Base-by-base conservation (phyloP, 495 filamentous ascomycete genomes). In the Lepraria neglecta region DNA sequence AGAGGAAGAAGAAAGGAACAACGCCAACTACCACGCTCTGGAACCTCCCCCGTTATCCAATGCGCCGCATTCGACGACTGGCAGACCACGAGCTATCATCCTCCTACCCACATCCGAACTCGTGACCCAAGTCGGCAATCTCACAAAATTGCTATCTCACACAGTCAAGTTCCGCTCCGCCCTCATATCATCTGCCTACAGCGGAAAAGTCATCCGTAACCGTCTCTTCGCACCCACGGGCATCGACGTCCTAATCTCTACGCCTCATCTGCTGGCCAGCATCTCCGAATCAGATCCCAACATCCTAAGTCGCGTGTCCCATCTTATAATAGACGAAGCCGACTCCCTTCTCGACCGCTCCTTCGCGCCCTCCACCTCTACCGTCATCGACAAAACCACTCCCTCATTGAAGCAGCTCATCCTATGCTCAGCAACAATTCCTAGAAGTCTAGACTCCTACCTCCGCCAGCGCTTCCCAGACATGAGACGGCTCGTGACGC, bases 341-440 rank as follows among this genome's bases (percentile, higher is more conserved):
- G 94, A 98, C 73, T 95, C 91, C 14, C 83, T 98, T 14, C 82
- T 97, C 69, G 95, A 98, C 72, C 87, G 91, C 56, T 90, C 89
- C 35, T 98, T 98, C 77, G 74, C 85, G 3, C 87, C 89, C 2
- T 85, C 85, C 31, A 97, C 95, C 1, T 86, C 83, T 15, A 80
- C 82, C 52, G 86, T 97, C 61, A 81, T 97, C 62, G 87, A 92
- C 68, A 85, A 87, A 64, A 79, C 82, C 4, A 78, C 83, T 3
- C 87, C 90, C 2, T 90, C 89, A 0, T 78, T 97, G 10, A 82
- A 87, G 62, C 90, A 96, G 69, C 79, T 97, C n/a, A 82, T 98
- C 27, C 83, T 97, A 60, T 97, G 94, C 77, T 97, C 94, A 4
- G 94, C 94, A 62, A 98, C 94, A 14, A 97, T 98, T 64, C 94